Percentiles rank a stretch among this genome's conserved stretches.
Conservation (phyloP, 768 basidiomycete genomes). For the Hydnomerulius pinastri region DNA sequence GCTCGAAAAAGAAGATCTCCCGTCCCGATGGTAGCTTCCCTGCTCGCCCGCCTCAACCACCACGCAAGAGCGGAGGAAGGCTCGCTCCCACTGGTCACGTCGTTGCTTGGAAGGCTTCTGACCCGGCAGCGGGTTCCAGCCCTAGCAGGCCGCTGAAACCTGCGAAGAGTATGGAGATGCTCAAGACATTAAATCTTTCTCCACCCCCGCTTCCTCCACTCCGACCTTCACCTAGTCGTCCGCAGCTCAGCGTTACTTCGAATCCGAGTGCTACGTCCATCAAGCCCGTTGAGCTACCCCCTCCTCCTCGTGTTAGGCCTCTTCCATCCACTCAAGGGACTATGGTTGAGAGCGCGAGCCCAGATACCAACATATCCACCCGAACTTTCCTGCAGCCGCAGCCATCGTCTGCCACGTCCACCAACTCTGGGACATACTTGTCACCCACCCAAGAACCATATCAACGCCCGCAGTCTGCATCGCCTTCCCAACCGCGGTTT, state of each 20-base stretch:
- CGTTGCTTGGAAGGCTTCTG: constrained; percentile 32
- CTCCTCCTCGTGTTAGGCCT: constrained; percentile 27
- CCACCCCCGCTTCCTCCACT: constrained; percentile 23
- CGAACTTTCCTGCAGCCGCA: constrained; percentile 28
- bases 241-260: constrained; percentile 24
- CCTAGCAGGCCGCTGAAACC: constrained; percentile 32
- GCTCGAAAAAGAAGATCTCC: constrained; percentile 20
- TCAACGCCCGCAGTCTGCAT: constrained; percentile 64
- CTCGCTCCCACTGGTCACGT: constrained; percentile 22
- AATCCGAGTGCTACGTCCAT: constrained; percentile 12
- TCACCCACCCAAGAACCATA: constrained; percentile 58
- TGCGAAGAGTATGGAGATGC: constrained; percentile 31
- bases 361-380: constrained; percentile 17
- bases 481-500: constrained; percentile 35
- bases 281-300: constrained; percentile 20
- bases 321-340: constrained; percentile 32
- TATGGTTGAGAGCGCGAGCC: constrained; percentile 16
- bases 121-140: constrained; percentile 33
- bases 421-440: constrained; percentile 29
- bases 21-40: constrained; percentile 22
- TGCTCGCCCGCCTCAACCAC: constrained; percentile 19
- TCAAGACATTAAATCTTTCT: constrained; percentile 23
- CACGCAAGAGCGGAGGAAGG: constrained; percentile 25
- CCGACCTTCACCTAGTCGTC: constrained; percentile 32
- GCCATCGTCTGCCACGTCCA: constrained; percentile 20